These are phyloP conservation scores for Hypoxylon sp. DNA, from an alignment of 2,329 filamentous ascomycete genomes.

Conservation along the genomic window DNA sequence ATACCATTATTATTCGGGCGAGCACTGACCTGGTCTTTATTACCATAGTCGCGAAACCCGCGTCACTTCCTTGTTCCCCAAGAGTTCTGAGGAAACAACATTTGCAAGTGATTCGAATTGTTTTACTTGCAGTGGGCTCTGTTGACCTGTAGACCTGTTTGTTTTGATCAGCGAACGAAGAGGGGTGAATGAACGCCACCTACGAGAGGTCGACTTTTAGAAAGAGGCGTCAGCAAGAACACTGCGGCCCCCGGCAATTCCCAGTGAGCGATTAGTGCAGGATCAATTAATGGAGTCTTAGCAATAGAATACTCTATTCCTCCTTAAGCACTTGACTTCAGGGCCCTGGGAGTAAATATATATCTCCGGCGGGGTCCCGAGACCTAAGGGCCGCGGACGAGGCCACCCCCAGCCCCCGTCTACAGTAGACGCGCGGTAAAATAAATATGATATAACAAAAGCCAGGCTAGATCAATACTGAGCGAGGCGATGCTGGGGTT, in stretches of 20 bases:
- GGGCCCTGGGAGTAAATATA: background rate
- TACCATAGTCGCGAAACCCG: background rate
- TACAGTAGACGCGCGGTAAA: constrained; percentile 16
- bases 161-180: background rate
- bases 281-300: background rate
- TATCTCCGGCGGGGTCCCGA: background rate
- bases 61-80: background rate
- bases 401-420: background rate
- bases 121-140: background rate
- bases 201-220: background rate
- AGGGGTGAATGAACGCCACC: constrained; percentile 1
- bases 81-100: background rate
- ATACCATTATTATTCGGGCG: background rate
- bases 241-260: background rate
- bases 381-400: background rate
- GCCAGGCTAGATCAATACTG: background rate
- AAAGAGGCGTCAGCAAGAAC: background rate
- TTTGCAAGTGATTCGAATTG: background rate
- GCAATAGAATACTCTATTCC: background rate
- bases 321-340: background rate
- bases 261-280: background rate
- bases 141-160: background rate
- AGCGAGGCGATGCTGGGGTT: constrained; percentile 11
- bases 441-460: background rate
- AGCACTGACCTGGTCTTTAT: background rate